Conservation (phyloP, 768 basidiomycete genomes). For the Naematelia aurantialba region DNA sequence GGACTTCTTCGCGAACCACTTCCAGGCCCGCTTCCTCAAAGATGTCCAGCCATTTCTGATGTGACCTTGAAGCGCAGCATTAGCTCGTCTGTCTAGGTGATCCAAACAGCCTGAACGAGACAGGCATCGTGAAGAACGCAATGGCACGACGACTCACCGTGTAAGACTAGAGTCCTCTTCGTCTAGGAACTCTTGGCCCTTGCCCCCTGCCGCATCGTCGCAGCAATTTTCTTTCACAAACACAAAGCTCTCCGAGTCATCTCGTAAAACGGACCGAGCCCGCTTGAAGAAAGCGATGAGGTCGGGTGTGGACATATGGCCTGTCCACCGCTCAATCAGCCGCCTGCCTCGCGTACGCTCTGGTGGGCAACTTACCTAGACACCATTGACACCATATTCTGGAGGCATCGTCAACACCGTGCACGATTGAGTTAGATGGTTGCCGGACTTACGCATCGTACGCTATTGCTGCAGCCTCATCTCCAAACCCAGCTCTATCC, state of each 20-base stretch:
- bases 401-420: conserved; percentile 1
- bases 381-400: conserved; percentile 96
- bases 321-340: conserved; percentile 10
- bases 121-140: background rate
- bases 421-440: background rate
- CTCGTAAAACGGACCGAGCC: conserved; percentile 61
- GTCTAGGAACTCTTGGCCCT: conserved; percentile 64
- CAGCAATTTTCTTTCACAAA: conserved; percentile 92
- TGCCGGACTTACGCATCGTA: conserved; percentile 64
- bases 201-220: conserved; percentile 58
- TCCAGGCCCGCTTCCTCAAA: conserved; percentile 71
- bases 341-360: no score
- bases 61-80: conserved; percentile 60
- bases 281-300: conserved; percentile 71
- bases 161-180: conserved; percentile 85
- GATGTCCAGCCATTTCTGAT: conserved; percentile 70
- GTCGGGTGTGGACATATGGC: conserved; percentile 70
- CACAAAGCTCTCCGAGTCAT: conserved; percentile 52
- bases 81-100: no score
- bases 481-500: conserved; percentile 29
- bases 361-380: conserved; percentile 63
- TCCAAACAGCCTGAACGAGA: background rate
- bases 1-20: conserved; percentile 69
- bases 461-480: conserved; percentile 54
- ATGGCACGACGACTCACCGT: conserved; percentile 61